phyloP scores from a whole-genome alignment of 2,329 filamentous ascomycete species.

The Colletotrichum caudatum region DNA sequence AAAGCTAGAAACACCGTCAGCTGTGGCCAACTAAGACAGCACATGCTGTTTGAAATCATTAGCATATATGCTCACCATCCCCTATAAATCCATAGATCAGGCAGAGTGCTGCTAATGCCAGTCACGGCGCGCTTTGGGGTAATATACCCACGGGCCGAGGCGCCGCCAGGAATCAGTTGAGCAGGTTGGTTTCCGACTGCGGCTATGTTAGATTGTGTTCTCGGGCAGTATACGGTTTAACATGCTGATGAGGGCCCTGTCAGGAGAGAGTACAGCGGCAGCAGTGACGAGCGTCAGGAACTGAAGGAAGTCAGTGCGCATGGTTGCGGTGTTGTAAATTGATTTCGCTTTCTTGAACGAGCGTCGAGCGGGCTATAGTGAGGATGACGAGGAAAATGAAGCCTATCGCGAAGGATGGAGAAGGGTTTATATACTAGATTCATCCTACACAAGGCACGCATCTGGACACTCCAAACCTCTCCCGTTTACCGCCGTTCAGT shows the following conservation, averaged over 20 bases:
- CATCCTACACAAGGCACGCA: too few species aligned
- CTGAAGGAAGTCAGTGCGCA: too few species aligned
- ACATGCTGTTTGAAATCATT: not conserved
- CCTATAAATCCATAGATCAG: constrained; percentile 4
- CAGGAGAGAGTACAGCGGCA: too few species aligned
- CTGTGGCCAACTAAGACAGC: not conserved
- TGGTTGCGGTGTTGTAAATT: too few species aligned
- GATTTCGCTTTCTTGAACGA: too few species aligned
- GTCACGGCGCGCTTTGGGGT: not conserved
- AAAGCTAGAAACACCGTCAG: not conserved
- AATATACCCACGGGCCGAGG: not conserved
- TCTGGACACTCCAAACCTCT: too few species aligned
- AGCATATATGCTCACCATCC: constrained; percentile 8
- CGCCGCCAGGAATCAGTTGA: not conserved
- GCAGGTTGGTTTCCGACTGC: not conserved
- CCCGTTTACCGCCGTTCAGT: too few species aligned
- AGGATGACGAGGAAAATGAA: too few species aligned
- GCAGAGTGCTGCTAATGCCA: constrained; percentile 15
- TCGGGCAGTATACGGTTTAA: not conserved
- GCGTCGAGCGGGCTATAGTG: too few species aligned
- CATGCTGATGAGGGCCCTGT: not conserved
- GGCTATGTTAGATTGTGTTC: not conserved
- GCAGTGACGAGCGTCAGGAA: too few species aligned
- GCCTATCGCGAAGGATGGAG: too few species aligned
- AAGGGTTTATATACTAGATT: too few species aligned